Percentiles rank a stretch among this genome's conserved stretches.
These are phyloP conservation scores for Pythium sukuiense DNA, from an alignment of 352 stramenopile species.

Conservation along the genomic window DNA sequence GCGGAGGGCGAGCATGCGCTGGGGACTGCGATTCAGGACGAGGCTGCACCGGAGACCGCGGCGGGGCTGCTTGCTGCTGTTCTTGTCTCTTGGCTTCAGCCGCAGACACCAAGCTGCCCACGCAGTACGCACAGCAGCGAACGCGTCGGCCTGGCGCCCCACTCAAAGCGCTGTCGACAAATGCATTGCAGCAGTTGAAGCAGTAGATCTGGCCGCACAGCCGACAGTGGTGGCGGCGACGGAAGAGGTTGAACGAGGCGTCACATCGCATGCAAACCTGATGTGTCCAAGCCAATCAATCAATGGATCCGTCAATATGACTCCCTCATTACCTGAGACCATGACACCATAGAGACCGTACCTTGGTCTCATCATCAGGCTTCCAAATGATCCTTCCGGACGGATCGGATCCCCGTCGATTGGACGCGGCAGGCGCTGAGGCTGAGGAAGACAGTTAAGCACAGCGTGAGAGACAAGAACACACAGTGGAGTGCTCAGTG, in stretches of 20 bases:
- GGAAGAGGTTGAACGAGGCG: conserved; percentile 78
- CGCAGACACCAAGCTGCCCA: conserved; percentile 41
- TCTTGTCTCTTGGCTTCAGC: conserved; percentile 26
- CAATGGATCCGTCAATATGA: no score
- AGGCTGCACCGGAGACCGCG: no score
- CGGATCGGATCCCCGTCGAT: conserved; percentile 1
- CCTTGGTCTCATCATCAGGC: neutral
- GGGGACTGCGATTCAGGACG: neutral
- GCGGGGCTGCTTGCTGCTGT: neutral
- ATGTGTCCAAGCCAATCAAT: no score
- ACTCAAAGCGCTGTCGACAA: conserved; percentile 61
- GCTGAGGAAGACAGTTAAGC: neutral
- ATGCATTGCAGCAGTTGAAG: conserved; percentile 78
- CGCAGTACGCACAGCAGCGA: conserved; percentile 81
- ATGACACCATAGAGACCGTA: neutral
- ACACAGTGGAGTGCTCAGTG: no score
- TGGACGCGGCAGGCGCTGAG: neutral
- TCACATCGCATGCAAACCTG: conserved; percentile 36
- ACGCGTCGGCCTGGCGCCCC: conserved; percentile 50
- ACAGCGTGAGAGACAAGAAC: no score
- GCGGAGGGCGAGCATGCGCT: neutral
- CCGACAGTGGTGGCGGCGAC: conserved; percentile 84
- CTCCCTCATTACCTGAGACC: no score
- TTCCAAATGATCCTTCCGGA: neutral
- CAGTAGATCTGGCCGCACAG: conserved; percentile 87